Evolutionary conservation across 2,329 filamentous ascomycete species (phyloP).

Genomic region (Talaromyces verruculosus): DNA sequence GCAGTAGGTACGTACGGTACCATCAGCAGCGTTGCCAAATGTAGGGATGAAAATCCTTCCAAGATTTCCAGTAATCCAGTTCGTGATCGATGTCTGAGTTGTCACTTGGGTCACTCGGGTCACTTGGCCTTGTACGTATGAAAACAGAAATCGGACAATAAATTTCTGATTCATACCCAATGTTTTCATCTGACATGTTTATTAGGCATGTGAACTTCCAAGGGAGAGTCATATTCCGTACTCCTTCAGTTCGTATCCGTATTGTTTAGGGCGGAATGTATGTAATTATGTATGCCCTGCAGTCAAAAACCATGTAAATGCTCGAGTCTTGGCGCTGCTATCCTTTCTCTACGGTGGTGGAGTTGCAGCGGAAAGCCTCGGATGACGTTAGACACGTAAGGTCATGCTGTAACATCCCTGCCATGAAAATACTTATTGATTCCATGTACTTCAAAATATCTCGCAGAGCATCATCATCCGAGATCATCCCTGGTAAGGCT

Average conservation of each 20-base stretch:
- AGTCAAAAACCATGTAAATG: neutral
- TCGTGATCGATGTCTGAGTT: neutral
- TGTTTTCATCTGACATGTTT: neutral
- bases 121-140: neutral
- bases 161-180: neutral
- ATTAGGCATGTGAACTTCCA: neutral
- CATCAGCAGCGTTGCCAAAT: neutral
- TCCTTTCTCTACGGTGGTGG: neutral
- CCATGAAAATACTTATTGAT: neutral
- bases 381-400: neutral
- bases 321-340: neutral
- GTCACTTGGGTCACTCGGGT: neutral
- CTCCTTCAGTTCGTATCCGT: neutral
- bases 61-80: neutral
- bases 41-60: slow-evolving; percentile 2
- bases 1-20: neutral
- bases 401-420: slow-evolving; percentile 1
- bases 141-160: neutral
- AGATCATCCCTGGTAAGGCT: neutral
- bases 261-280: neutral
- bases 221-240: neutral
- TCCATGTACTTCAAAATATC: neutral
- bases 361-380: neutral
- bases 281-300: neutral
- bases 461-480: neutral